phyloP scores from a whole-genome alignment of 139 green algal species.

The Asterochloris sp. region DNA sequence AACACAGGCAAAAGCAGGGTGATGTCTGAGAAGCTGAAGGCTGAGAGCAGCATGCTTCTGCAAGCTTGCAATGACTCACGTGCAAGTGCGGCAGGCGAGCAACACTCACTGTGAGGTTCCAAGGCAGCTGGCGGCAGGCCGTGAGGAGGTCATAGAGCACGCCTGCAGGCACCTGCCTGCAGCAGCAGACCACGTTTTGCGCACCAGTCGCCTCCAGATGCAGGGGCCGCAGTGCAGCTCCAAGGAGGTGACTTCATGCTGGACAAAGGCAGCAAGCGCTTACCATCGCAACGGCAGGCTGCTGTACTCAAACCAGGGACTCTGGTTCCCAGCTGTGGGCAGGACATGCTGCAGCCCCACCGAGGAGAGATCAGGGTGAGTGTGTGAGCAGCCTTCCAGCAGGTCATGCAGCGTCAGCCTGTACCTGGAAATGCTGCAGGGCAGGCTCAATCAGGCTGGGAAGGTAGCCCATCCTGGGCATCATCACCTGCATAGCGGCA shows the following conservation, averaged over 20 bases:
- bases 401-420: background rate
- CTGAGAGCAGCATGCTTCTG: too few species aligned
- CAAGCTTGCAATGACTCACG: too few species aligned
- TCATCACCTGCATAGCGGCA: background rate
- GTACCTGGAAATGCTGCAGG: constrained; percentile 11
- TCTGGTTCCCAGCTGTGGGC: background rate
- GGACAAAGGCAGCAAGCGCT: background rate
- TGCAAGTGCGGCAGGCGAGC: too few species aligned
- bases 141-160: constrained; percentile 10
- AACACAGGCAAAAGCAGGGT: too few species aligned
- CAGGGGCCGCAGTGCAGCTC: background rate
- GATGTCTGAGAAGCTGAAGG: too few species aligned
- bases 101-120: too few species aligned
- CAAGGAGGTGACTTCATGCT: background rate
- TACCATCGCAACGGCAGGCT: constrained; percentile 13
- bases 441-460: background rate
- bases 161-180: constrained; percentile 12
- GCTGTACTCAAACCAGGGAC: constrained; percentile 11
- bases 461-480: background rate
- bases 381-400: background rate
- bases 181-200: background rate
- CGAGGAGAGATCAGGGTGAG: too few species aligned
- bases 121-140: too few species aligned
- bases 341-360: constrained; percentile 4
- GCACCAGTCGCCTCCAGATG: too few species aligned